A percentile compares a stretch with the other conserved stretches of the same genome.
Conservation (phyloP, 352 stramenopile species). For the Phytophthora pinifolia region DNA sequence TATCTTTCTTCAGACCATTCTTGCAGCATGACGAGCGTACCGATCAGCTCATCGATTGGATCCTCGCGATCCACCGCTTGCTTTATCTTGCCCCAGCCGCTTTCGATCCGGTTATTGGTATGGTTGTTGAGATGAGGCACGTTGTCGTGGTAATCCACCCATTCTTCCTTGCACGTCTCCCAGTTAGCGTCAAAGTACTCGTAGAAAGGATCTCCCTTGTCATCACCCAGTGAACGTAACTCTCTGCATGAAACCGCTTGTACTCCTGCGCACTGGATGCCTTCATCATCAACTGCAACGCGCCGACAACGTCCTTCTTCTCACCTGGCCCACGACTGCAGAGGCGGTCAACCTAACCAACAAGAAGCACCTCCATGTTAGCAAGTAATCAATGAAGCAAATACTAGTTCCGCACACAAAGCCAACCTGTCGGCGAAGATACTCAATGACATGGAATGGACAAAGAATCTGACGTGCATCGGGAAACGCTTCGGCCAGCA, state of each 20-base stretch:
- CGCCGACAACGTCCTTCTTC: constrained; percentile 1
- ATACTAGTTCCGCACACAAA: background rate
- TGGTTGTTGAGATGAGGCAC: constrained; percentile 7
- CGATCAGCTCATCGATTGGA: constrained; percentile 3
- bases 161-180: constrained; percentile 12
- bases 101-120: constrained; percentile 14
- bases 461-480: constrained; percentile 11
- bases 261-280: background rate
- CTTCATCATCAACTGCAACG: constrained; percentile 16
- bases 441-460: constrained; percentile 14
- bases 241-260: background rate
- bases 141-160: constrained; percentile 10
- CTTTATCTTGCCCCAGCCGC: constrained; percentile 10
- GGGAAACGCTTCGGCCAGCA: constrained; percentile 10
- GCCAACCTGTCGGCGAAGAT: constrained; percentile 4
- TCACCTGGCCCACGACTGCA: background rate
- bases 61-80: background rate
- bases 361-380: background rate
- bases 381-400: background rate
- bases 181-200: constrained; percentile 11
- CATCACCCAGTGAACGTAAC: constrained; percentile 2
- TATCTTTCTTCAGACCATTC: constrained; percentile 14
- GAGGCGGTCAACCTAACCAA: background rate
- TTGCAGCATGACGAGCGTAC: constrained; percentile 14
- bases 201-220: constrained; percentile 5